These are phyloP conservation scores for Phaeotremella skinneri DNA, from an alignment of 768 basidiomycete genomes.

Conservation along the genomic window DNA sequence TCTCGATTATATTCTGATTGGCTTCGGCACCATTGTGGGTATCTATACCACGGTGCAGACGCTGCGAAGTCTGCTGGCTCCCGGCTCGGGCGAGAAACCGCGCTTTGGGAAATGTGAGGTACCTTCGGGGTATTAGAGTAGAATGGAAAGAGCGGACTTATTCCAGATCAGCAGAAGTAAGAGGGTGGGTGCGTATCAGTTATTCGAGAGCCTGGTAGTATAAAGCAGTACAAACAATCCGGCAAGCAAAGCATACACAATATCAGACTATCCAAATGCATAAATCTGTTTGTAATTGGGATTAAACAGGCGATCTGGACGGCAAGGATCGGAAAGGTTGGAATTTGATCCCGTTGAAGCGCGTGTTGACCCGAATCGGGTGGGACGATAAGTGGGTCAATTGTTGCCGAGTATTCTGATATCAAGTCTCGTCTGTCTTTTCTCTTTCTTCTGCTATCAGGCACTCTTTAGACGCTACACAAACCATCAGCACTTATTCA, in stretches of 20 bases:
- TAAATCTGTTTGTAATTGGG: background rate
- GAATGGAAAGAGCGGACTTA: too few species aligned
- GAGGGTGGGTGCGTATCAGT: too few species aligned
- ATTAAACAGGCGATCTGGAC: background rate
- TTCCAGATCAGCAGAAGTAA: too few species aligned
- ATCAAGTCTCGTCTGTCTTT: background rate
- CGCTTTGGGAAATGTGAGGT: constrained; percentile 50
- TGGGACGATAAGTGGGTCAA: too few species aligned
- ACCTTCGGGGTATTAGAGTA: constrained; percentile 12
- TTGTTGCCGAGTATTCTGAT: too few species aligned
- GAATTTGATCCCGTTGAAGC: background rate
- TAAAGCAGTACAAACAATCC: too few species aligned
- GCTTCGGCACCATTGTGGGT: constrained; percentile 71
- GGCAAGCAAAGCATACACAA: too few species aligned
- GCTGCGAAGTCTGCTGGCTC: constrained; percentile 66
- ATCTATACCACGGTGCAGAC: constrained; percentile 80
- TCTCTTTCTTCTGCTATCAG: background rate
- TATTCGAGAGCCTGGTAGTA: too few species aligned
- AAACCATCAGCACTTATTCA: background rate
- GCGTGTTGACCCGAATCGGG: background rate
- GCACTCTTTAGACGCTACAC: background rate
- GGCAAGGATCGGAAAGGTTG: constrained; percentile 1
- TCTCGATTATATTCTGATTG: constrained; percentile 68
- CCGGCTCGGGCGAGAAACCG: constrained; percentile 53
- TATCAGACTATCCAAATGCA: background rate